phyloP scores from a whole-genome alignment of 352 stramenopile genomes.

The Phytophthora sansomeana region DNA sequence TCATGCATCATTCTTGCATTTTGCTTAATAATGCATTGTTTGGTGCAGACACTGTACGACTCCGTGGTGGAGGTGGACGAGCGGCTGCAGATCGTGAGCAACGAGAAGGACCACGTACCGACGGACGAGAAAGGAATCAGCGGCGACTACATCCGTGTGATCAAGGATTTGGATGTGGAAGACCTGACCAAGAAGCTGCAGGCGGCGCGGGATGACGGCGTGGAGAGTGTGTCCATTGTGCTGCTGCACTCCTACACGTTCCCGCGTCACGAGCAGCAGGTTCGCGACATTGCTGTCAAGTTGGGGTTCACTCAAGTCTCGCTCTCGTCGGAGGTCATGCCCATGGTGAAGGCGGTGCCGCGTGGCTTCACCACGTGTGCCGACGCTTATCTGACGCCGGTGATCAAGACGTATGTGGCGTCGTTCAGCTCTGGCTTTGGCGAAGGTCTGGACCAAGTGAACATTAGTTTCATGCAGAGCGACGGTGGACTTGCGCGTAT shows the following conservation, averaged over 20 bases:
- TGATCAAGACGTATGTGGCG: conserved; percentile 97
- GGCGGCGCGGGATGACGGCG: conserved; percentile 79
- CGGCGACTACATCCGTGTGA: conserved; percentile 90
- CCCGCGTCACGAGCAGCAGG: conserved; percentile 92
- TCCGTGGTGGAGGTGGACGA: conserved; percentile 98
- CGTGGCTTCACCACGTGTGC: conserved; percentile 97
- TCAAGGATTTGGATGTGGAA: conserved; percentile 81
- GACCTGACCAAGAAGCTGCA: conserved; percentile 88
- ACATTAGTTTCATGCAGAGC: conserved; percentile 99
- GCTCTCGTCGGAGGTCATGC: conserved; percentile 94
- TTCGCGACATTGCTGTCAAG: conserved; percentile 89
- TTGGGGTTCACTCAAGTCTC: conserved; percentile 96
- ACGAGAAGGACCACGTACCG: conserved; percentile 59
- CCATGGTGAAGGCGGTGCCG: conserved; percentile 98
- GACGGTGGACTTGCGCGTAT: conserved; percentile 98
- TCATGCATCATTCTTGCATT: neutral
- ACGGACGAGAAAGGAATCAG: conserved; percentile 86
- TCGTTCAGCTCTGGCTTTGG: conserved; percentile 98
- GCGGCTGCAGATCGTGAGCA: conserved; percentile 92
- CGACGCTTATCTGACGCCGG: conserved; percentile 98
- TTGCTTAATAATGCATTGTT: neutral
- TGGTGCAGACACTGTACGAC: conserved; percentile 94
- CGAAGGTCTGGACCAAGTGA: conserved; percentile 84
- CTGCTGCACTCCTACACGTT: conserved; percentile 97
- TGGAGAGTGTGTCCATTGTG: conserved; percentile 96